Evolutionary conservation across 352 stramenopile species (phyloP), one percentile per base, ranked within the genome.

Genomic region (Globisporangium perplexum): DNA sequence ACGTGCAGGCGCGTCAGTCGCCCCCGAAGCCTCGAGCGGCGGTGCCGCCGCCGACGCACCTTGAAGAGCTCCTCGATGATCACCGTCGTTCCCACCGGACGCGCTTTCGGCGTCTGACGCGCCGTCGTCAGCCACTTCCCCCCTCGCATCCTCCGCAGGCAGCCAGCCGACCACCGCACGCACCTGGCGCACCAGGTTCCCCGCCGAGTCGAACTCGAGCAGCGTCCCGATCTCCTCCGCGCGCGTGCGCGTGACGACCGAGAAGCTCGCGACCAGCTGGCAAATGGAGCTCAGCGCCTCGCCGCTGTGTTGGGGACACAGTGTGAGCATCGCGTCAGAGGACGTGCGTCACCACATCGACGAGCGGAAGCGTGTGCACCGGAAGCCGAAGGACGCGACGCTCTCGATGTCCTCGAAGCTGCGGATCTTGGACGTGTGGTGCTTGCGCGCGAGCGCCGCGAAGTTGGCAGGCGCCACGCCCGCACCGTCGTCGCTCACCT

Each of bases 381-480:
- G 80, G 74, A 99, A 99, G 24, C 96, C 96, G 55, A 98, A 90
- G 7, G 84, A 96, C n/a, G 55, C 48, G 18, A 96, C 62, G 10
- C 50, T 63, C 50, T 96, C 90, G 11, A 99, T 89, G 66, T 98
- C 96, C 41, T 97, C 88, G 64, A 99, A 98, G 46, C 67, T 46
- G n/a, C 58, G 67, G 51, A 99, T 95, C 78, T 99, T 99, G 54
- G 85, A 98, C 1, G 97, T 99, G 47, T 93, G 92, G 72, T 98
- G 90, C 60, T 98, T 97, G 28, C 72, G 68, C 18, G 83, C 93
- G 38, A 99, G 59, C 11, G 77, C 71, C 7, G 59, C 71, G 54
- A 86, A 90, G 55, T 97, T 90, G 7, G 61, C 69, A 0, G 62
- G 61, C 12, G 83, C 57, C 33, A 99, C 80, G 45, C 97, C 97